Evolutionary conservation across 2,329 filamentous ascomycete species (phyloP), one percentile per base, ranked within the genome.

Genomic region (Talaromyces piceae): DNA sequence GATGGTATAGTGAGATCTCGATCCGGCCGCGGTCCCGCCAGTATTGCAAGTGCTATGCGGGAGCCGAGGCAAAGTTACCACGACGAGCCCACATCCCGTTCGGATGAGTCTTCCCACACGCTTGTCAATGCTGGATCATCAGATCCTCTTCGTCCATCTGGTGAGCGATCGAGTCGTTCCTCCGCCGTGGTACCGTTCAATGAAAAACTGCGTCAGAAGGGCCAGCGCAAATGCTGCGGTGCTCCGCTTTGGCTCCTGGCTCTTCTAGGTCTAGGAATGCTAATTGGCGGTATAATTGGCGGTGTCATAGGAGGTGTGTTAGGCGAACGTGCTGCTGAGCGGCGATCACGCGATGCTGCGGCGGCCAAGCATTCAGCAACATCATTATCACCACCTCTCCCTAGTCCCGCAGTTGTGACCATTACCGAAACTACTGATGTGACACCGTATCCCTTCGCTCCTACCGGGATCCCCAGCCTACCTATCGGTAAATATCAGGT

Each of bases 1-100:
- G 87, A 94, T 48, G 86, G 88, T 51, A 37, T 53, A 11, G 74
- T 84, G 70, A 68, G 78, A 64, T 63, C 79, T 67, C 75, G 89
- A 79, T 61, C 63, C 1, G 71, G 73, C 27, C 56, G 54, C 25
- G 54, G 63, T 44, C 43, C 72, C 74, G 5, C 73, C 75, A 23
- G 72, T 71, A 23, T 54, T 57, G 53, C 51, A 30, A 57, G 56
- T 45, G 49, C 51, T n/a, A 52, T 47, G 13, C 51, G 53, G 31
- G n/a, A 52, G 51, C 41, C 61, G 63, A 48, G 54, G 25, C 55
- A 59, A 25, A 54, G 56, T 37, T 61, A 59, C 55, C 54, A 58
- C 28, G 56, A 76, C 5, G 57, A 74, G 9, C 46, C 49, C 5
- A 53, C 57, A 11, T 60, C 62, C 12, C 57, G 64, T 7, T 66